Conservation (phyloP, 2,329 filamentous ascomycete species). For the Trichoderma cornu-damae region DNA sequence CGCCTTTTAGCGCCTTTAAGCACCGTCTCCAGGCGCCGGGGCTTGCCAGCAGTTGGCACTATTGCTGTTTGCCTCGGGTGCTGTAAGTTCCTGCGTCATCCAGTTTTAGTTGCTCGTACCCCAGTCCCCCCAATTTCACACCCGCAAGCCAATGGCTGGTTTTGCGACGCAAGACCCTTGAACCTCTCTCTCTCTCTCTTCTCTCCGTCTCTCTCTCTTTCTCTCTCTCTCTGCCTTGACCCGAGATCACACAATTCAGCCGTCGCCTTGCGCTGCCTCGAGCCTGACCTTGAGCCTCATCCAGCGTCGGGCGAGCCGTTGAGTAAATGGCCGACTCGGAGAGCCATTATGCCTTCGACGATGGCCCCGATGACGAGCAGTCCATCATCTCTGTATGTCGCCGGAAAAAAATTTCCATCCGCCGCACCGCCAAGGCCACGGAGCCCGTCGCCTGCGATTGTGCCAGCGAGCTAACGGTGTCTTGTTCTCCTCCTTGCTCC, state of each 20-base stretch:
- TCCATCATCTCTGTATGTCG: constrained; percentile 40
- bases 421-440: neutral
- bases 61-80: too few species aligned
- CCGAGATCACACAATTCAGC: neutral
- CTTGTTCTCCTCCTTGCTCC: neutral
- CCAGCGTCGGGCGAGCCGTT: constrained; percentile 15
- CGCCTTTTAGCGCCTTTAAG: too few species aligned
- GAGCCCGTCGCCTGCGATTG: constrained; percentile 30
- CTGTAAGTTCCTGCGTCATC: constrained; percentile 1
- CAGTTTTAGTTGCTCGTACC: constrained; percentile 3
- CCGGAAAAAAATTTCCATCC: neutral
- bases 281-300: constrained; percentile 8
- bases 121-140: constrained; percentile 13
- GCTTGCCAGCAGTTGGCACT: neutral
- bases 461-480: constrained; percentile 3
- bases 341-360: constrained; percentile 44
- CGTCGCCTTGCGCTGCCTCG: constrained; percentile 16
- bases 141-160: constrained; percentile 13
- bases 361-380: constrained; percentile 45
- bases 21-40: neutral
- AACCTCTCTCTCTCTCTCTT: neutral
- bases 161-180: constrained; percentile 14
- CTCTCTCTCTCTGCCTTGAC: neutral
- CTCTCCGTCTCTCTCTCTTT: too few species aligned
- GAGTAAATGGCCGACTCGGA: constrained; percentile 41